Evolutionary conservation across 164 flowering plant species (phyloP).

Genomic region (Vitis rupestris): DNA sequence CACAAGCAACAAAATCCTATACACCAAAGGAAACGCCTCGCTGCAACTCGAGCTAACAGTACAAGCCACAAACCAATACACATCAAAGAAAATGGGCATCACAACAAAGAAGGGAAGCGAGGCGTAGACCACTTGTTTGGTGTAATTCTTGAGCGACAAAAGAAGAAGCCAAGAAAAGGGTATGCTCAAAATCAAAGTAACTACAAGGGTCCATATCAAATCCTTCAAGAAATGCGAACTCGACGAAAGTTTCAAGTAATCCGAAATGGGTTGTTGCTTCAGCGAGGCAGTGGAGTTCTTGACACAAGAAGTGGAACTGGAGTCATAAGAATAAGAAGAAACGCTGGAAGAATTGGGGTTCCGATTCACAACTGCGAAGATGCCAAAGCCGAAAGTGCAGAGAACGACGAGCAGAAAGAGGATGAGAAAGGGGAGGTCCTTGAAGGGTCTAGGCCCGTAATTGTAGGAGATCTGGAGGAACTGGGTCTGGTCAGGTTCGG

Average conservation of each 20-base stretch:
- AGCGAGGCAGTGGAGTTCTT: constrained; percentile 6
- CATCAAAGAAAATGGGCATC: constrained; percentile 64
- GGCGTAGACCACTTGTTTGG: constrained; percentile 83
- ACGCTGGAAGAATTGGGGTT: constrained; percentile 50
- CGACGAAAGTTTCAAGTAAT: constrained; percentile 12
- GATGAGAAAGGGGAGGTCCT: constrained; percentile 71
- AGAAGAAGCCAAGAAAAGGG: constrained; percentile 62
- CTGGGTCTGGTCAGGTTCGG: constrained; percentile 48
- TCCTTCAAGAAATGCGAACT: constrained; percentile 26
- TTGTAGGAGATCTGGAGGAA: constrained; percentile 83
- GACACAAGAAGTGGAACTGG: constrained; percentile 58
- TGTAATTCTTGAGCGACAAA: constrained; percentile 64
- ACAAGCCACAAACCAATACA: constrained; percentile 94
- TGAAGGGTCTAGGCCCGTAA: constrained; percentile 58
- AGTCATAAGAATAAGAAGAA: constrained; percentile 54
- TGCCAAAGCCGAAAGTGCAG: constrained; percentile 76
- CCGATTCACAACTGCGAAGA: constrained; percentile 56
- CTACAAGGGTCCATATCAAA: constrained; percentile 77
- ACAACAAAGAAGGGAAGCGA: constrained; percentile 63
- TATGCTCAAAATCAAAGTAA: constrained; percentile 59
- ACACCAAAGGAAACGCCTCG: constrained; percentile 57
- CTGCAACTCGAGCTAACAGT: constrained; percentile 64
- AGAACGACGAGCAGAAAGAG: constrained; percentile 63
- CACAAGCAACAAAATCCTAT: constrained; percentile 64
- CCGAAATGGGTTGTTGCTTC: neutral